Evolutionary conservation across 2,329 filamentous ascomycete species (phyloP), one percentile per base, ranked within the genome.

Genomic region (Chaetomium sp.): DNA sequence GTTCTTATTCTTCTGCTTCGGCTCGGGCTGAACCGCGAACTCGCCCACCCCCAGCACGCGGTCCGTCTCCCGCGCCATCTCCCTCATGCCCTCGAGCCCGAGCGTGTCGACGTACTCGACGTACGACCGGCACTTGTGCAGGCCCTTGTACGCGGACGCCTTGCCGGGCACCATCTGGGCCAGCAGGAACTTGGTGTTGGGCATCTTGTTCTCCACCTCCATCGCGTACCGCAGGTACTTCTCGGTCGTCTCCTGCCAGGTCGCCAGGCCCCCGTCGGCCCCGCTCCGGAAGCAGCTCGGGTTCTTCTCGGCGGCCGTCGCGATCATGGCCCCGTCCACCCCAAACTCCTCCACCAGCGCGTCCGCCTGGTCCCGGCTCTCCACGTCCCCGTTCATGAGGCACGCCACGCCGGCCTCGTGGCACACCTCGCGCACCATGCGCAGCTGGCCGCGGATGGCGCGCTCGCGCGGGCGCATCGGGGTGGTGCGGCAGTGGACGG

Each of bases 281-380:
- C 84, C 78, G 1, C 83, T 76, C 47, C 90, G 85, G 81, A 99
- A 99, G 73, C 91, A 93, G 69, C 91, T 96, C 3, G 93, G 87
- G 74, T 99, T 99, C 68, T 89, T 86, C 80, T 99, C 95, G 1
- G 95, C 95, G 3, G 92, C 85, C 3, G 92, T 95, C 10, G 95
- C 95, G 72, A 99, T 98, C 95, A 99, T 99, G 66, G 92, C 95
- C 6, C 93, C 94, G 73, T 98, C 93, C 6, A 90, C 91, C n/a
- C 88, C 89, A 74, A 86, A 97, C 75, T 97, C 90, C 29, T 85
- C 73, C 67, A 93, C 89, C 7, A 99, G 82, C 65, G 81, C 75
- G 8, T 90, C 74, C 0, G 88, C 94, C 65, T 96, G 82, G 58
- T 92, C 90, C 62, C 91, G 86, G 45, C 82, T 86, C 62, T 84